Conservation (phyloP, 495 filamentous ascomycete species). For the Aspergillus homomorphus region DNA sequence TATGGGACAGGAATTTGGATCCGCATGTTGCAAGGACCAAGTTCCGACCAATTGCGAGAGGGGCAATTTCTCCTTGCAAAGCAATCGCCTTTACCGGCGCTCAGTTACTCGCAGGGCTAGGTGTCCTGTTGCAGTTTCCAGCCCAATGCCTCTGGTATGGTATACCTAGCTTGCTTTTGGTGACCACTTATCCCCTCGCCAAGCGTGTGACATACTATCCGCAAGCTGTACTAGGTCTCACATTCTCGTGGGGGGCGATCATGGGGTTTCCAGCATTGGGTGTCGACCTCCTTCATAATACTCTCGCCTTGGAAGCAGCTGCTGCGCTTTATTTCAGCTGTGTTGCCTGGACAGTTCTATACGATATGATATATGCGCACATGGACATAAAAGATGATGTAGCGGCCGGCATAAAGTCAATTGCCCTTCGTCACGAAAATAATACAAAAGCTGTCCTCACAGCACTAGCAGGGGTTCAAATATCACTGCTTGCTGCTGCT, state of each 20-base stretch:
- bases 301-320: slow-evolving; percentile 61
- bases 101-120: slow-evolving; percentile 79
- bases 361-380: slow-evolving; percentile 99
- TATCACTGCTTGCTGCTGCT: slow-evolving; percentile 74
- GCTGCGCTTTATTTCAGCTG: slow-evolving; percentile 79
- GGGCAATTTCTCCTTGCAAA: slow-evolving; percentile 70
- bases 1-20: slow-evolving; percentile 94
- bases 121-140: slow-evolving; percentile 82
- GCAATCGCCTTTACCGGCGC: slow-evolving; percentile 79
- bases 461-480: slow-evolving; percentile 69
- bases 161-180: slow-evolving; percentile 77
- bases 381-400: slow-evolving; percentile 97
- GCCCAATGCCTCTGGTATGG: slow-evolving; percentile 80
- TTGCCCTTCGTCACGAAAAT: slow-evolving; percentile 81
- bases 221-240: slow-evolving; percentile 84
- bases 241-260: slow-evolving; percentile 95
- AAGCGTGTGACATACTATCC: slow-evolving; percentile 95
- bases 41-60: slow-evolving; percentile 82
- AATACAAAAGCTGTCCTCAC: slow-evolving; percentile 84
- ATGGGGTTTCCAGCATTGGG: slow-evolving; percentile 95
- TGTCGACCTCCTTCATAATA: slow-evolving; percentile 69
- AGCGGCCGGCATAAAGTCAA: slow-evolving; percentile 92
- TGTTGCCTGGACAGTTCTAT: slow-evolving; percentile 89
- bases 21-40: slow-evolving; percentile 84
- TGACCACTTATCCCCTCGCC: slow-evolving; percentile 82